Conservation (phyloP, 192 early-diverging fungal genomes). For the Backusella westeae region DNA sequence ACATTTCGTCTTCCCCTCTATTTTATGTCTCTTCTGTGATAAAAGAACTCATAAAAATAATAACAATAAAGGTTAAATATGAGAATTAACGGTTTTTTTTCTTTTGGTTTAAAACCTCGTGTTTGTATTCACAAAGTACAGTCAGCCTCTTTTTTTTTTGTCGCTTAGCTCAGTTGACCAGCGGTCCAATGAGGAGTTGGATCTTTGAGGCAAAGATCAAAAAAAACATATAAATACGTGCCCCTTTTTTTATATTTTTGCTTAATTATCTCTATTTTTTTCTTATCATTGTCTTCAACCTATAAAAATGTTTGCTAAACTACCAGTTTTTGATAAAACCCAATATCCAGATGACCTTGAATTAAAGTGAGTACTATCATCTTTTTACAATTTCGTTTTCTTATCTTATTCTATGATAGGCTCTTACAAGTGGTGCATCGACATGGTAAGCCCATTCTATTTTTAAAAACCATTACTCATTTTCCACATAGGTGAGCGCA, state of each 20-base stretch:
- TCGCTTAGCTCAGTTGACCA: not conserved
- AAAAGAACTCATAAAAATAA: too few relatives aligned
- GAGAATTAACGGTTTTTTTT: too few relatives aligned
- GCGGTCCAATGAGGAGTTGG: not conserved
- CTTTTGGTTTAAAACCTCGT: not conserved
- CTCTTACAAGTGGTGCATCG: constrained; percentile 40
- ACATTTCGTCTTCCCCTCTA: too few relatives aligned
- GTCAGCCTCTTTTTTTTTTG: not conserved
- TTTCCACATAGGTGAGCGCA: constrained; percentile 36
- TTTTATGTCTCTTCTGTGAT: too few relatives aligned
- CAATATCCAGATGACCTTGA: constrained; percentile 31
- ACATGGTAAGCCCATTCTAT: constrained; percentile 30
- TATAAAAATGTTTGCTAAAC: constrained; percentile 18
- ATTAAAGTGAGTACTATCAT: constrained; percentile 16
- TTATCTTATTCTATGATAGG: not conserved
- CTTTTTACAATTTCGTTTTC: not conserved
- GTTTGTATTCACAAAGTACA: not conserved
- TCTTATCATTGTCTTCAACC: not conserved
- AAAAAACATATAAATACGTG: not conserved
- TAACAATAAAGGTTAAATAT: too few relatives aligned
- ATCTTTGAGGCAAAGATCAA: not conserved
- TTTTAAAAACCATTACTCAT: not conserved
- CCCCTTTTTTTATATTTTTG: not conserved
- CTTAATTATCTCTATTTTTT: not conserved
- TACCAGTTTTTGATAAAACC: constrained; percentile 16